Conservation (phyloP, 2,329 filamentous ascomycete genomes). For the Aspergillus viridinutans region DNA sequence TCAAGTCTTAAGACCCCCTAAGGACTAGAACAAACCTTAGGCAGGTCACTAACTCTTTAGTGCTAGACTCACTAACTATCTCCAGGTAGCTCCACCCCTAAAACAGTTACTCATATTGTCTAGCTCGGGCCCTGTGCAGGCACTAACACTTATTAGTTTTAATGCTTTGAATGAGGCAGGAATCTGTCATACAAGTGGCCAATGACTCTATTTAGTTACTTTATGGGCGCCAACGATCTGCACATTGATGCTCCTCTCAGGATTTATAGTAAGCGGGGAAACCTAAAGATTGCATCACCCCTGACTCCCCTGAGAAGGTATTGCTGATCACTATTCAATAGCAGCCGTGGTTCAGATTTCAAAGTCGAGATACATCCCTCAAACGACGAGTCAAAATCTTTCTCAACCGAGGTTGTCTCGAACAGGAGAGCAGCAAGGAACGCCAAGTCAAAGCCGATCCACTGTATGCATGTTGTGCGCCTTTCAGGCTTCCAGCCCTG, state of each 20-base stretch:
- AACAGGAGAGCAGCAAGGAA: background rate
- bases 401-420: background rate
- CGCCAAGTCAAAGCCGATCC: background rate
- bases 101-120: background rate
- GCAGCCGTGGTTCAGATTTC: background rate
- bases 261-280: background rate
- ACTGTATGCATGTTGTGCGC: background rate
- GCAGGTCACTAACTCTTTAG: background rate
- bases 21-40: background rate
- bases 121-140: background rate
- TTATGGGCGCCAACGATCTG: background rate
- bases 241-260: background rate
- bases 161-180: background rate
- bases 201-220: background rate
- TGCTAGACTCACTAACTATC: background rate
- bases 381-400: background rate
- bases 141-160: background rate
- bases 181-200: background rate
- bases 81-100: background rate
- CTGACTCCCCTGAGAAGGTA: background rate
- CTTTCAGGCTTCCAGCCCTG: background rate
- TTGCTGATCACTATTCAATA: background rate
- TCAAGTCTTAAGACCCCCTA: no score
- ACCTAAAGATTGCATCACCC: background rate
- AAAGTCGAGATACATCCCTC: background rate